Percentiles rank a stretch among this genome's conserved stretches.
Conservation (phyloP, 495 filamentous ascomycete species). For the Haplographium delicatum region DNA sequence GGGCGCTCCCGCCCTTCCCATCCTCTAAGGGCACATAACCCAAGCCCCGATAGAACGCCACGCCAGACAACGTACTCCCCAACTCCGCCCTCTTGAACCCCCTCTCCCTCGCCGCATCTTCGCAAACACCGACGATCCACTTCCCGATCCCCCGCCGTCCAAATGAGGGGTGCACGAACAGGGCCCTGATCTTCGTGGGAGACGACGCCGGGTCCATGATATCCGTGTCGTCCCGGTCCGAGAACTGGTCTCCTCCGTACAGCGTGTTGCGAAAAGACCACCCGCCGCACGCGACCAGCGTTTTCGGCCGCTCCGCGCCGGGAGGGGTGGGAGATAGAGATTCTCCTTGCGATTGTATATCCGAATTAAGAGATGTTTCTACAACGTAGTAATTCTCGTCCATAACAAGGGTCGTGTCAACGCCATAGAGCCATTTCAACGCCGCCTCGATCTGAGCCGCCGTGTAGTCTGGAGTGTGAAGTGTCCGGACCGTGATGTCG, state of each 20-base stretch:
- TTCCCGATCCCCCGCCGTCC: conserved; percentile 6
- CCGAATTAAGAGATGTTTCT: background rate
- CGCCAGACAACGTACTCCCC: conserved; percentile 11
- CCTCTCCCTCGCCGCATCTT: conserved; percentile 7
- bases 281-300: conserved; percentile 10
- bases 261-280: conserved; percentile 10
- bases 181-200: conserved; percentile 14
- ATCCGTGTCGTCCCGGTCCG: background rate
- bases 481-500: conserved; percentile 6
- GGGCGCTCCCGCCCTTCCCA: background rate
- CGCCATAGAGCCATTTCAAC: conserved; percentile 5
- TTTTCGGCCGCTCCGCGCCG: background rate
- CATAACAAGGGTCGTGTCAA: conserved; percentile 5
- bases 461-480: conserved; percentile 10
- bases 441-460: background rate
- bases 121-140: conserved; percentile 1
- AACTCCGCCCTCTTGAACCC: conserved; percentile 15
- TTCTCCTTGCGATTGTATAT: background rate
- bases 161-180: conserved; percentile 12
- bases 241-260: conserved; percentile 9
- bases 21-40: conserved; percentile 4
- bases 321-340: background rate
- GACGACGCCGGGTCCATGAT: conserved; percentile 3
- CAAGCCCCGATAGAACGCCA: conserved; percentile 10
- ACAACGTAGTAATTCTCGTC: conserved; percentile 10